phyloP scores from a whole-genome alignment of 2,329 filamentous ascomycete genomes.

The Teratosphaeria nubilosa region DNA sequence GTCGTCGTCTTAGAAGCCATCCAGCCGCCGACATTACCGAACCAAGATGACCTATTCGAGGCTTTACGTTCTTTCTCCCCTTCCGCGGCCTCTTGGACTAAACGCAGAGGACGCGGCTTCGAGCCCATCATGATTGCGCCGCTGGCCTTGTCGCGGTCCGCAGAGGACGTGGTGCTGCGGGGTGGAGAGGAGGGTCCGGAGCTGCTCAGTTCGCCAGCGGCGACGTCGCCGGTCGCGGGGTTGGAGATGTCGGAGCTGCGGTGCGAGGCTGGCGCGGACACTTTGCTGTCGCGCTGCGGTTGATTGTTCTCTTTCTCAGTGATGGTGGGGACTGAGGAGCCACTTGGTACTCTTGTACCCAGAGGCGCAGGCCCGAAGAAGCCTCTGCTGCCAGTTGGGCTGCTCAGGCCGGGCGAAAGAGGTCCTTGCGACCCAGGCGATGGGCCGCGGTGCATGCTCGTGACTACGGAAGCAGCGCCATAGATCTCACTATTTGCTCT shows the following conservation, averaged over 20 bases:
- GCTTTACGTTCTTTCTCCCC: constrained; percentile 30
- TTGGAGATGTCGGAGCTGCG: constrained; percentile 16
- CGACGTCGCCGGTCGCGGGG: constrained; percentile 8
- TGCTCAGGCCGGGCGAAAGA: constrained; percentile 43
- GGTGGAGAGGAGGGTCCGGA: constrained; percentile 41
- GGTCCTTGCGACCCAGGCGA: constrained; percentile 26
- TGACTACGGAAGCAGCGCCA: constrained; percentile 56
- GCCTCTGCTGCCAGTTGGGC: constrained; percentile 45
- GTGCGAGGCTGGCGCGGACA: constrained; percentile 10
- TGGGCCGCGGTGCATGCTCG: constrained; percentile 78
- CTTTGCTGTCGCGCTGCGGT: constrained; percentile 21
- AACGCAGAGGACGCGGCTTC: constrained; percentile 72
- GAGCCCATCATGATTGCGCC: constrained; percentile 42
- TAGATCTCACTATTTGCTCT: constrained; percentile 36
- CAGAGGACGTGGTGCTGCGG: constrained; percentile 42
- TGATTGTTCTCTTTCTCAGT: constrained; percentile 12
- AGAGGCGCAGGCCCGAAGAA: constrained; percentile 47
- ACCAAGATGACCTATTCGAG: constrained; percentile 38
- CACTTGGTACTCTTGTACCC: constrained; percentile 29
- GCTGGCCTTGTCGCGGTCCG: constrained; percentile 16
- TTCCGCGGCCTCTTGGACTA: constrained; percentile 63
- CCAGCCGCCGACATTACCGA: constrained; percentile 27
- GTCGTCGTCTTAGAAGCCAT: constrained; percentile 22
- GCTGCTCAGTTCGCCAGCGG: constrained; percentile 21
- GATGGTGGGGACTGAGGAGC: constrained; percentile 35